Conservation (phyloP, 768 basidiomycete species). For the Tricholoma matsutake region DNA sequence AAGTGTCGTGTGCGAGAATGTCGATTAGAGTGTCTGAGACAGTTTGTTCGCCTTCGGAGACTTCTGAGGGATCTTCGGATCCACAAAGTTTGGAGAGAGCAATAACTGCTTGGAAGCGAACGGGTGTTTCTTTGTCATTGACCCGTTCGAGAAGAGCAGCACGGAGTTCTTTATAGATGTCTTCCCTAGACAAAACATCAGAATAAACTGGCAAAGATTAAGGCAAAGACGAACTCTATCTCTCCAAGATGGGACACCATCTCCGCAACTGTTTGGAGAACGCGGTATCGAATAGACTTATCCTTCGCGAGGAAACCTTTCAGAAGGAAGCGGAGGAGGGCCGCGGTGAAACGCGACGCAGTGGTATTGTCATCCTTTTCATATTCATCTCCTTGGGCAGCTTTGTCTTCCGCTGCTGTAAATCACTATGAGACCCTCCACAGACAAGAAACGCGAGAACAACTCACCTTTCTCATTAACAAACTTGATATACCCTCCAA, state of each 20-base stretch:
- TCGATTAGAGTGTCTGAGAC: constrained; percentile 65
- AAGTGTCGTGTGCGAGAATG: constrained; percentile 65
- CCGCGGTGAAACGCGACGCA: constrained; percentile 63
- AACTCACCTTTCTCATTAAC: constrained; percentile 71
- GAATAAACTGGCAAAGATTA: constrained; percentile 1
- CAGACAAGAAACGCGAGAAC: background rate
- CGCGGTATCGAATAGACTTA: constrained; percentile 81
- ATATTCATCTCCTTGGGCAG: constrained; percentile 37
- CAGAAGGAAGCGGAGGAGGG: constrained; percentile 64
- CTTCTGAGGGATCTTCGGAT: constrained; percentile 61
- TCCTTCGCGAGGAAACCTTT: constrained; percentile 83
- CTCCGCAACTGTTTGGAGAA: constrained; percentile 71
- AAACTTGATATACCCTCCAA: constrained; percentile 74
- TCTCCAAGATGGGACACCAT: constrained; percentile 80
- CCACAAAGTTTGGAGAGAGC: constrained; percentile 76
- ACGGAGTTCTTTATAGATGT: constrained; percentile 64
- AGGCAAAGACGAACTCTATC: constrained; percentile 64
- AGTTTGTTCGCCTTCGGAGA: constrained; percentile 45
- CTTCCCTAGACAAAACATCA: constrained; percentile 53
- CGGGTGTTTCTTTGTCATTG: constrained; percentile 71
- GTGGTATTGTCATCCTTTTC: constrained; percentile 59
- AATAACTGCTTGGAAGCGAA: constrained; percentile 78
- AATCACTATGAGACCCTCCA: background rate
- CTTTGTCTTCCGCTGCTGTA: constrained; percentile 39
- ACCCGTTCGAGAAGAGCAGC: constrained; percentile 65